Base-by-base conservation (phyloP, 2,329 filamentous ascomycete genomes). In the Cordyceps tenuipes region DNA sequence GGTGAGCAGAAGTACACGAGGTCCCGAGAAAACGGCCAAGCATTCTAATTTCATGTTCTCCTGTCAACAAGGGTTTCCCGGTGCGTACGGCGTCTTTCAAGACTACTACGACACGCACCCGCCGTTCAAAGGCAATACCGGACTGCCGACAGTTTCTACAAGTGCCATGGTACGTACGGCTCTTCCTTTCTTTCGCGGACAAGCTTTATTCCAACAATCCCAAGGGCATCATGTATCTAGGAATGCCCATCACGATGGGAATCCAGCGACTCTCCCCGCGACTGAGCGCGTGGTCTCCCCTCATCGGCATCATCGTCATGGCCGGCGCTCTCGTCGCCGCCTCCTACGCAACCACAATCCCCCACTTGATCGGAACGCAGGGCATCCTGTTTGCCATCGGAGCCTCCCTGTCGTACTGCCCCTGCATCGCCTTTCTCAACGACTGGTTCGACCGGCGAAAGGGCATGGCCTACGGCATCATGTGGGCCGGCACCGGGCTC, bases 11-110 rank as follows among this genome's bases (percentile, higher is more conserved):
- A 2, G 19, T 2, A 51, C 2, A 8, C 21, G 15, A 47, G 26
- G 15, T 2, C 12, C 5, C 13, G 26, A 21, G 23, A 26, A 26
- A 15, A 46, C 19, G 8, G 8, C 2, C 29, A 1, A 29, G 29
- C 7, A 29, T 46, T 13, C 44, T 47, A 15, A 47, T 21, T 8
- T 9, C n/a, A 7, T n/a, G 3, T 21, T 51, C 31, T 9, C 4
- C 36, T 17, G 3, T 51, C 17, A 1, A 52, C 60, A 86, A 86
- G 84, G 84, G 2, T 86, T 88, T 61, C 80, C 83, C 0, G 82
- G 83, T 61, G 78, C 83, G 1, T 89, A 83, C 66, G 86, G 85
- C 50, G 78, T 89, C 39, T 88, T 89, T 66, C 84, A 87, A 67
- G 77, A 82, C 52, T 85, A 86, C 68, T 89, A 88, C 68, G 78